Evolutionary conservation across 2,329 filamentous ascomycete species (phyloP), one percentile per base, ranked within the genome.

Genomic region (Chaetoscypha palmicola): DNA sequence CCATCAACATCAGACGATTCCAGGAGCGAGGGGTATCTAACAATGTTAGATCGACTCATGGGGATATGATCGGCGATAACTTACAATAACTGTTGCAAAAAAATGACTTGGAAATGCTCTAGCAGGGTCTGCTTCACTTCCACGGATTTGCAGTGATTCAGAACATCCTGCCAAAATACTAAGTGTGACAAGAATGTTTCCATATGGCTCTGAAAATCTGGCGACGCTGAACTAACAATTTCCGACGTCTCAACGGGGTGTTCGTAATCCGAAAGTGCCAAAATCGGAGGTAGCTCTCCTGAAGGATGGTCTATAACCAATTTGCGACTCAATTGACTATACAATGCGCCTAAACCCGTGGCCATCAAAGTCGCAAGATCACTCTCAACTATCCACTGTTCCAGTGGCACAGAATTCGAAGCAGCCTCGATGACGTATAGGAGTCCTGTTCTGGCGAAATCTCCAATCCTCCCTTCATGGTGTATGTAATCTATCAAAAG

Each of bases 1-100:
- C 91, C 92, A 64, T 97, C 91, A 30, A 94, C 86, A 67, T 98
- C 92, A 1, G 92, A 97, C 8, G 92, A 98, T 64, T 98, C 91
- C 11, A 98, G 74, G 23, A 98, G 72, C 1, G 94, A 98, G 2
- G 92, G 92, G 62, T 98, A 95, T 68, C 87, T 92, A 51, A 2
- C 16, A 23, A 32, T 34, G 48, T 60, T 38, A 61, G 51, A 14
- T 39, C 9, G 3, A 32, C 30, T 20, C 3, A 8, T 14, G 5
- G 4, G n/a, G 19, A 5, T 33, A 20, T 14, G 2, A 21, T n/a
- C n/a, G n/a, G n/a, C n/a, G 14, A 16, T 3, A 4, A 67, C 83
- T 61, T 66, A 97, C 79, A 98, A 68, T 58, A 98, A 70, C 64
- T 98, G 92, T 64, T 96, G 88, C 41, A 98, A 70, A 63, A 98